Evolutionary conservation across 2,329 filamentous ascomycete genomes (phyloP), one percentile per base, ranked within the genome.

Genomic region (Fusarium zealandicum): DNA sequence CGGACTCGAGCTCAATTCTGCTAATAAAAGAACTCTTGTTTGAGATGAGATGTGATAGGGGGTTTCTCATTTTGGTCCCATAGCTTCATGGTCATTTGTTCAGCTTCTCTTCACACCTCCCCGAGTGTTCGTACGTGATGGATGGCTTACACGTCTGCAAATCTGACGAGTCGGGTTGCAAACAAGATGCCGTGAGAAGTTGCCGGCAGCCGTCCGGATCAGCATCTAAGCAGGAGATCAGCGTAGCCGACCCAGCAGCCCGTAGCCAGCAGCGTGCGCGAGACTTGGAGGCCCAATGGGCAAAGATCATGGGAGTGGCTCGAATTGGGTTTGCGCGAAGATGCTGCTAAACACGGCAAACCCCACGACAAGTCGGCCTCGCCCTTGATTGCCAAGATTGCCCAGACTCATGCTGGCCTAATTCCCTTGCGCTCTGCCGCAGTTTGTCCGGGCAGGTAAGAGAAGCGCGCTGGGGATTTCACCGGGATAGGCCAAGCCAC

Each of bases 1-100:
- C 59, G 59, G 57, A 41, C 41, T 43, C 22, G 14, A 46, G 40
- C 32, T 36, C 38, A 22, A 41, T 38, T 14, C n/a, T n/a, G n/a
- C 11, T 35, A 13, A 39, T 13, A 18, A 31, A 14, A 5, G 30
- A 40, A 16, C 16, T 44, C 16, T 27, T 37, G 30, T 48, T 14
- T 10, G 27, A 20, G 18, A 35, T 28, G 45, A 27, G 27, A 13
- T 14, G 33, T 28, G 27, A 51, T 20, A 39, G 16, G 30, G n/a
- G 16, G 27, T 20, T 54, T 9, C 38, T 27, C 13, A 32, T 45
- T 49, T 6, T 37, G 22, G 8, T 8, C 9, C 22, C 9, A 8
- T 25, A 25, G 8, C 22, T 8, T 25, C 7, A 8, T 25, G 9
- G 22, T 25, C 22, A 4, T 6, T 6, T 6, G 20, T 20, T 20